Percentiles rank a stretch among this genome's conserved stretches.
phyloP scores from a whole-genome alignment of 495 filamentous ascomycete species.

The Schizothecium vesticola region DNA sequence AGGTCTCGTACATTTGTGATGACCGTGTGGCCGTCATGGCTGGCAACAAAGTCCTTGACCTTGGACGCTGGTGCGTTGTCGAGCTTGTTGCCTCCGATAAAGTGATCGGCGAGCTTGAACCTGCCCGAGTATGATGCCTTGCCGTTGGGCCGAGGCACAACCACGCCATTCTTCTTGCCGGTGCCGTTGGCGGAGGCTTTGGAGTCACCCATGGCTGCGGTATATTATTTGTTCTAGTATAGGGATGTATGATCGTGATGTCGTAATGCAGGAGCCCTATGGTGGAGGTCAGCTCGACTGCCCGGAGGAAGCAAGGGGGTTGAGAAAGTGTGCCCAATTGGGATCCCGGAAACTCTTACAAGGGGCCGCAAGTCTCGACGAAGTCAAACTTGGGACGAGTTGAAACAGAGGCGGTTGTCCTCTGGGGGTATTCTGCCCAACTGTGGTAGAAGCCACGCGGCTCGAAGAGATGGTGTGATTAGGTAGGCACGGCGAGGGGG shows the following conservation, averaged over 20 bases:
- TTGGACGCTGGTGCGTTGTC: conserved; percentile 68
- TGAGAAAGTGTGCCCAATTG: too few relatives aligned
- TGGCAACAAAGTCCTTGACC: conserved; percentile 92
- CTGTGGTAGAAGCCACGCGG: neutral
- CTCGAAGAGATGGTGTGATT: neutral
- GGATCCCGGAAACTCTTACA: neutral
- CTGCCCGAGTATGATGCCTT: conserved; percentile 62
- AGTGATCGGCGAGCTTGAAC: conserved; percentile 79
- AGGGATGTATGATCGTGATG: neutral
- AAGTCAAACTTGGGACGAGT: neutral
- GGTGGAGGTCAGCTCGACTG: neutral
- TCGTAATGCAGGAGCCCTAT: neutral
- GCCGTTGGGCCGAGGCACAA: conserved; percentile 45
- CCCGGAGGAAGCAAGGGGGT: neutral
- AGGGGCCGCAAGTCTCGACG: neutral
- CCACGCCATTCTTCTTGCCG: conserved; percentile 26
- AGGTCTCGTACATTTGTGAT: conserved; percentile 77
- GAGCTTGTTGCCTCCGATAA: conserved; percentile 89
- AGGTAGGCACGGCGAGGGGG: conserved; percentile 2
- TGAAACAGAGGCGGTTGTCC: neutral
- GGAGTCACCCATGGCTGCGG: conserved; percentile 36
- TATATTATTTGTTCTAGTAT: neutral
- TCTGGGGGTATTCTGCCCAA: neutral
- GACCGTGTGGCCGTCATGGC: conserved; percentile 89
- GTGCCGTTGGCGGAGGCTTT: conserved; percentile 46